Evolutionary conservation across 2,329 filamentous ascomycete genomes (phyloP), one percentile per base, ranked within the genome.

Genomic region (Cladosporium cucumerinum): DNA sequence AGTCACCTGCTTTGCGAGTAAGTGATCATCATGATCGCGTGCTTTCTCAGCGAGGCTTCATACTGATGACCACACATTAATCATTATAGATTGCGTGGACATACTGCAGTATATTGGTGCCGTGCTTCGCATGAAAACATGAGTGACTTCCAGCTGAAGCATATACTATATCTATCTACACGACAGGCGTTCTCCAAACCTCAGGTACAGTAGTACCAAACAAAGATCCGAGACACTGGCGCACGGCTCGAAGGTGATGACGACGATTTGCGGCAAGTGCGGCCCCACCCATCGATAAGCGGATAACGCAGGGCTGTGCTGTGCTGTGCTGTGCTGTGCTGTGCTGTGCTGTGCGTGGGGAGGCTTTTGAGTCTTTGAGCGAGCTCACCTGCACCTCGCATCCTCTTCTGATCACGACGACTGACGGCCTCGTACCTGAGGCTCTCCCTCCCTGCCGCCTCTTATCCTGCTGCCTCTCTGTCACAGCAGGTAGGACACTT

Each of bases 361-460:
- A 25, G 49, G 21, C 18, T 18, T 30, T 21, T 43, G 36, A 28
- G 34, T 58, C 55, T 39, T 23, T 34, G 18, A 57, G 23, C n/a
- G n/a, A 28, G 34, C 55, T 43, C 55, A 43, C 55, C 34, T 43
- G 36, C 55, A 58, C 34, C 30, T 18, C 51, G 32, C 34, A 39
- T 57, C 54, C 55, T 58, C 36, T 58, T 54, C 51, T 52, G 43
- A 39, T 51, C 58, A 61, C 58, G 23, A 39, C 46, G 28, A 60
- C 57, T 58, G 25, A 61, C 55, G 34, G 34, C 32, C 34, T 58
- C n/a, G 34, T 61, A 51, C 60, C 58, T 49, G 58, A 61, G 58
- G 43, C 58, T 49, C 43, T 51, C 34, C 34, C 46, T 28, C 54
- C 48, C 46, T 46, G n/a, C 25, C 39, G 49, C 23, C 16, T 46